These are phyloP conservation scores for Helicostylum pulchrum DNA, from an alignment of 192 early-diverging fungal genomes.

Conservation along the genomic window DNA sequence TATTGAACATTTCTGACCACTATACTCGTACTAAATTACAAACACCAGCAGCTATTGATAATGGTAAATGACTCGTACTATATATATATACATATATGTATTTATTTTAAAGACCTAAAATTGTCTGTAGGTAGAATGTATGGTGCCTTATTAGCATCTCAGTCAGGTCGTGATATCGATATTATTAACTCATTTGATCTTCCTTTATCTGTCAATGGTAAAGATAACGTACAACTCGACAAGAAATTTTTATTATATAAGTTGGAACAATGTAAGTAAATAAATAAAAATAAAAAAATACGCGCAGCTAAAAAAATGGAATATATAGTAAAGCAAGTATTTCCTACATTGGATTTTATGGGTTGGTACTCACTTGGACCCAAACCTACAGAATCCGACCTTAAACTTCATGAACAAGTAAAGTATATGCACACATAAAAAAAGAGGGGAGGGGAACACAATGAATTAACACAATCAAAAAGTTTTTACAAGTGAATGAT, in stretches of 20 bases:
- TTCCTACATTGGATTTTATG: constrained; percentile 76
- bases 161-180: constrained; percentile 77
- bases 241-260: constrained; percentile 65
- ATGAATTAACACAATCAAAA: constrained; percentile 1
- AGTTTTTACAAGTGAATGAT: constrained; percentile 76
- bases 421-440: background rate
- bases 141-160: constrained; percentile 74
- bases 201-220: constrained; percentile 38
- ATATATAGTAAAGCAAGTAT: constrained; percentile 72
- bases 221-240: constrained; percentile 51
- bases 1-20: constrained; percentile 87
- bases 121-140: constrained; percentile 41
- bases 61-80: background rate
- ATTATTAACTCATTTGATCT: constrained; percentile 86
- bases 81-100: background rate
- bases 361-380: constrained; percentile 82
- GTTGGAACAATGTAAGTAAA: constrained; percentile 68
- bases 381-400: constrained; percentile 56
- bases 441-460: background rate
- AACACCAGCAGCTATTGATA: constrained; percentile 26
- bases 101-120: no score
- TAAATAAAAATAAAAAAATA: background rate
- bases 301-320: background rate
- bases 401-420: constrained; percentile 77
- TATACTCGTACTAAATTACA: constrained; percentile 73